A percentile compares a stretch with the other conserved stretches of the same genome.
phyloP scores from a whole-genome alignment of 2,329 filamentous ascomycete species.

The Diplodia intermedia region DNA sequence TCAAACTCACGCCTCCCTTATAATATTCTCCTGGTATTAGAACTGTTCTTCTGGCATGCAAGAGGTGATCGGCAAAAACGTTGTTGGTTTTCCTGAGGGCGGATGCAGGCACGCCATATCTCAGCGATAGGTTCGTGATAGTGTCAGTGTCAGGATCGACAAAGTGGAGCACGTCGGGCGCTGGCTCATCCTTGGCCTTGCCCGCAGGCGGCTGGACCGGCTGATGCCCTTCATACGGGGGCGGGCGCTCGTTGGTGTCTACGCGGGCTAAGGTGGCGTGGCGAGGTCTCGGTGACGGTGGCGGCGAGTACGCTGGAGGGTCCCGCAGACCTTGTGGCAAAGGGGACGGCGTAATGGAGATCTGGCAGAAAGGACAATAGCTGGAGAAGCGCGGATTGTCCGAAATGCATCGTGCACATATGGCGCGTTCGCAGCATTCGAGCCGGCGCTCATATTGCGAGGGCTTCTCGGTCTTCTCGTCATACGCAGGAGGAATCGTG shows the following conservation, averaged over 20 bases:
- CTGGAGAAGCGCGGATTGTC: slow-evolving; percentile 72
- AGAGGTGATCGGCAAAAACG: slow-evolving; percentile 73
- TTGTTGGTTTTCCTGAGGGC: slow-evolving; percentile 72
- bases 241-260: slow-evolving; percentile 48
- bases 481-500: slow-evolving; percentile 59
- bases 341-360: slow-evolving; percentile 66
- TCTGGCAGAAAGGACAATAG: slow-evolving; percentile 78
- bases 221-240: slow-evolving; percentile 53
- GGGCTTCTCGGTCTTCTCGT: slow-evolving; percentile 67
- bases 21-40: slow-evolving; percentile 75
- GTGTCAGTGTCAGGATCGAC: slow-evolving; percentile 73
- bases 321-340: slow-evolving; percentile 70
- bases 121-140: slow-evolving; percentile 71
- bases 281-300: slow-evolving; percentile 36
- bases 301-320: slow-evolving; percentile 69
- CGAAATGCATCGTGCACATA: slow-evolving; percentile 74
- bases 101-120: slow-evolving; percentile 71
- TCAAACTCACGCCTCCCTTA: slow-evolving; percentile 70
- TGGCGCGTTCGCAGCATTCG: slow-evolving; percentile 72
- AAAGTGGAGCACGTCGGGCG: slow-evolving; percentile 76
- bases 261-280: slow-evolving; percentile 30
- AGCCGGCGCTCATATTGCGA: slow-evolving; percentile 66
- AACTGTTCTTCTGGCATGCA: slow-evolving; percentile 72
- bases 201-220: slow-evolving; percentile 39
- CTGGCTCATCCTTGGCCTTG: slow-evolving; percentile 46